A percentile compares a stretch with the other conserved stretches of the same genome.
Evolutionary conservation across 257 asterid species (phyloP).

Genomic region (Capsicum pubescens): DNA sequence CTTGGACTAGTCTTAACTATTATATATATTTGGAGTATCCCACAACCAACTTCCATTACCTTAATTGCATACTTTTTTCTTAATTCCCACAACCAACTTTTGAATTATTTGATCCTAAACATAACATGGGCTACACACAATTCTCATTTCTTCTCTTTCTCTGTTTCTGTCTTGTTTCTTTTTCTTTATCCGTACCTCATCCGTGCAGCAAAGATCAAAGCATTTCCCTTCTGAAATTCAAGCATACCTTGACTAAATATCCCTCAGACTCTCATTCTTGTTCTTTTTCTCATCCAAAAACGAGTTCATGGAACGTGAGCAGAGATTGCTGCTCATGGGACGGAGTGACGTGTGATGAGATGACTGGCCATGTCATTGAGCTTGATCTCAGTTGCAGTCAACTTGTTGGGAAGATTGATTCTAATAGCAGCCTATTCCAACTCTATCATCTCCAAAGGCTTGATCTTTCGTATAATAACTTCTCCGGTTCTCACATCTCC

Average conservation of each 20-base stretch:
- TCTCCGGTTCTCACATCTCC: background rate
- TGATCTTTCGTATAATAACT: slow-evolving; percentile 34
- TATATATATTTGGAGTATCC: background rate
- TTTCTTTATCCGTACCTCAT: slow-evolving; percentile 19
- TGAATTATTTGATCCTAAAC: background rate
- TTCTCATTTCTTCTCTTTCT: background rate
- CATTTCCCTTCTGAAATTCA: background rate
- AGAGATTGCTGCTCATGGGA: slow-evolving; percentile 39
- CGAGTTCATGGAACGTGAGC: slow-evolving; percentile 30
- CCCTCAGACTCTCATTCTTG: background rate
- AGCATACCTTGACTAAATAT: background rate
- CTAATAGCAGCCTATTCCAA: slow-evolving; percentile 34
- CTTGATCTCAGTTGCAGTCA: slow-evolving; percentile 37
- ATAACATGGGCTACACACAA: background rate
- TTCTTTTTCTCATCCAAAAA: background rate
- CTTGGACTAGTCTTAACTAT: too few relatives aligned
- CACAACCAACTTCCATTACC: too few relatives aligned
- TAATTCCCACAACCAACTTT: background rate
- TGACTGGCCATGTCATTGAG: slow-evolving; percentile 29
- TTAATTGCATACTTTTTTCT: background rate
- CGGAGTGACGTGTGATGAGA: slow-evolving; percentile 29
- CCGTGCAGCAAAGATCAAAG: slow-evolving; percentile 8
- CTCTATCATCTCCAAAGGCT: slow-evolving; percentile 30
- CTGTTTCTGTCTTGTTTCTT: background rate
- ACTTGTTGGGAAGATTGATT: slow-evolving; percentile 27